phyloP scores from a whole-genome alignment of 148 eudicot species.

The Rhododendron griersonianum region DNA sequence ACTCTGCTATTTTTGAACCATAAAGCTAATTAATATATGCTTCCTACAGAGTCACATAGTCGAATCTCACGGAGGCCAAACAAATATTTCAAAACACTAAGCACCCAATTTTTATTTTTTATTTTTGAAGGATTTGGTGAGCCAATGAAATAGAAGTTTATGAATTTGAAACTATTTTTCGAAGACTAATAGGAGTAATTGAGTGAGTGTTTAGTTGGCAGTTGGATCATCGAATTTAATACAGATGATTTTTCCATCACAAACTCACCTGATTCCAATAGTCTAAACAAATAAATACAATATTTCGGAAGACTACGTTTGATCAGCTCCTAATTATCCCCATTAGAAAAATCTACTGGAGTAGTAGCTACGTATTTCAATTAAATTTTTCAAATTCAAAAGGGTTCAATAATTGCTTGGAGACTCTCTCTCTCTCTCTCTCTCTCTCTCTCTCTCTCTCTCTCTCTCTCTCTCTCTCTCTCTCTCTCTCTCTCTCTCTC shows the following conservation, averaged over 20 bases:
- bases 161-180: not conserved
- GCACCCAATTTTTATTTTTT: not conserved
- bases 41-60: not conserved
- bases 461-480: too few species aligned
- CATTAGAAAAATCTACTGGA: not conserved
- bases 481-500: not conserved
- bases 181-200: not conserved
- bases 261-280: not conserved
- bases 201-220: constrained; percentile 6
- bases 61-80: too few species aligned
- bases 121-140: not conserved
- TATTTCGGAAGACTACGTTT: not conserved
- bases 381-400: not conserved
- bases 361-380: not conserved
- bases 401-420: constrained; percentile 29
- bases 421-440: not conserved
- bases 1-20: too few species aligned
- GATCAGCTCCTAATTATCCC: not conserved
- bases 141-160: not conserved
- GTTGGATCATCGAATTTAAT: constrained; percentile 12
- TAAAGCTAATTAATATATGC: too few species aligned
- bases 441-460: not conserved
- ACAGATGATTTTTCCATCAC: not conserved
- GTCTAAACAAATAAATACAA: not conserved
- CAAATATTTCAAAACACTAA: too few species aligned